Evolutionary conservation across 441 rosid genomes (phyloP), one percentile per base, ranked within the genome.

Genomic region (Corymbia calophylla): DNA sequence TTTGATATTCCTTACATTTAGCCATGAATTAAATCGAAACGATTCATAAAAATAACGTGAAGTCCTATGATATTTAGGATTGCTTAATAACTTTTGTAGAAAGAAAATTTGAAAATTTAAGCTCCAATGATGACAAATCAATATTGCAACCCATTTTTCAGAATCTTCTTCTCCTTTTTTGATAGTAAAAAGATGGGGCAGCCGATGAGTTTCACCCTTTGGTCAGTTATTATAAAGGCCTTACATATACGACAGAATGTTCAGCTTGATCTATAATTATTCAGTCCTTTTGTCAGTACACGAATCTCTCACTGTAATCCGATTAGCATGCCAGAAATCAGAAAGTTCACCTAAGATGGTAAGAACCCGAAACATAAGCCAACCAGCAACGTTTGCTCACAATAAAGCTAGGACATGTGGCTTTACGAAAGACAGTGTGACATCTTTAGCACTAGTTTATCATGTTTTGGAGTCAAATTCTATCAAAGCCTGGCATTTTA

Each of bases 271-370:
- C 47, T 15, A 39, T 44, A 73, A 73, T 44, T 73, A 39, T 2
- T 21, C 5, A 3, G 1, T 39, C 49, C 9, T 73, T 12, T 13
- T 73, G 19, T 35, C 21, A 21, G 82, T 73, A 29, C 29, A 19
- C 3, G 16, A 3, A 8, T 11, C 13, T 35, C 2, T 25, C 29
- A 39, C 15, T 2, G 0, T 11, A 73, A 23, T 9, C 17, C 16
- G 9, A 73, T 5, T 3, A 1, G 8, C 12, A 13, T 2, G 29
- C 8, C 29, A 11, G 7, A 73, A 73, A 11, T 3, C 16, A 4
- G 7, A 19, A 73, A 39, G 16, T 39, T 9, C 51, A 39, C 29
- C 6, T 21, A 27, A 73, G 17, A 73, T 39, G 17, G n/a, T 23
- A 21, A 73, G 23, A 39, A 73, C 16, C 49, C 29, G 21, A 73